Conservation (phyloP, 192 early-diverging fungal species). For the Pilobolus umbonatus region DNA sequence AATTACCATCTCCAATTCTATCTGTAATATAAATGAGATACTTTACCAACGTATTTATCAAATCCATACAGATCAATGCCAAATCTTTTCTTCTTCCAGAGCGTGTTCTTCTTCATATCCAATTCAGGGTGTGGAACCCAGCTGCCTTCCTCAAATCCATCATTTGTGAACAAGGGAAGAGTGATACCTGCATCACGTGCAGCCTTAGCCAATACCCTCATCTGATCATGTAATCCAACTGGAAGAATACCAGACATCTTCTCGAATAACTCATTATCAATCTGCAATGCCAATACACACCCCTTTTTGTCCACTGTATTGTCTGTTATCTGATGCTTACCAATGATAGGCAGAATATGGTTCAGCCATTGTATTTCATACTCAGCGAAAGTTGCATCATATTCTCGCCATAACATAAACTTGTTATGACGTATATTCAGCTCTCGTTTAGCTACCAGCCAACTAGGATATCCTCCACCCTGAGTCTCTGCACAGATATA, state of each 20-base stretch:
- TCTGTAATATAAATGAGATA: background rate
- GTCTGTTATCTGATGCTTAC: slow-evolving; percentile 71
- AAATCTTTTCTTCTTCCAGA: slow-evolving; percentile 45
- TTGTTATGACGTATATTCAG: slow-evolving; percentile 70
- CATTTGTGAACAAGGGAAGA: slow-evolving; percentile 84
- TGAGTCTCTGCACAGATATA: slow-evolving; percentile 81
- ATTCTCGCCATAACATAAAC: slow-evolving; percentile 59
- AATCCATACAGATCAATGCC: slow-evolving; percentile 77
- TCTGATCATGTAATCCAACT: slow-evolving; percentile 75
- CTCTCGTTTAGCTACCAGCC: slow-evolving; percentile 71
- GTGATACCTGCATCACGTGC: slow-evolving; percentile 72
- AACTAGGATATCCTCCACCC: slow-evolving; percentile 70
- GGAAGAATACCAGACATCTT: slow-evolving; percentile 55
- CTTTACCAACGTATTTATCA: slow-evolving; percentile 70
- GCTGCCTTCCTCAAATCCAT: slow-evolving; percentile 65
- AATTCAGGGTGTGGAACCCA: slow-evolving; percentile 41
- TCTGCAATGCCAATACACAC: slow-evolving; percentile 74
- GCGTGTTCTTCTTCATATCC: slow-evolving; percentile 9
- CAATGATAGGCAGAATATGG: slow-evolving; percentile 70
- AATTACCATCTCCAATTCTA: background rate
- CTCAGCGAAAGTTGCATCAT: slow-evolving; percentile 62
- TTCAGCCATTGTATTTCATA: slow-evolving; percentile 74
- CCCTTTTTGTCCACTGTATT: slow-evolving; percentile 46
- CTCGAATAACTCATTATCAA: slow-evolving; percentile 79
- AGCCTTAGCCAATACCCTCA: slow-evolving; percentile 67